These are phyloP conservation scores for Pichia thaimueangensis DNA, from an alignment of 805 yeast species.

Conservation along the genomic window DNA sequence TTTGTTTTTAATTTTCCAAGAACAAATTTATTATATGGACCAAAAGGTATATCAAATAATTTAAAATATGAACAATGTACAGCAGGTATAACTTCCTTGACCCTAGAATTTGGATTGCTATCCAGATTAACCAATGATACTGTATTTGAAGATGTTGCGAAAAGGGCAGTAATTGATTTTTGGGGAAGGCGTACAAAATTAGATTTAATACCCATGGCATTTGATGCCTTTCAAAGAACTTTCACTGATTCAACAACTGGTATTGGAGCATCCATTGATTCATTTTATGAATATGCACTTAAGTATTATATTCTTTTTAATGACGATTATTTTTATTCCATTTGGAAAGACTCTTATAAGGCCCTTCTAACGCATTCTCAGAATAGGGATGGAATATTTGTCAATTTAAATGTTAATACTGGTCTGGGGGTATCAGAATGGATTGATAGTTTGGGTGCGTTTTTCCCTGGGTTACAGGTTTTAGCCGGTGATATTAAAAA, in stretches of 20 bases:
- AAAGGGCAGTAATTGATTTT: conserved; percentile 55
- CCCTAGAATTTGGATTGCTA: conserved; percentile 71
- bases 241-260: conserved; percentile 66
- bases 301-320: conserved; percentile 71
- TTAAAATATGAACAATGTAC: conserved; percentile 67
- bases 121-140: conserved; percentile 71
- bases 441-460: conserved; percentile 85
- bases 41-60: conserved; percentile 35
- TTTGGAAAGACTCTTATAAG: conserved; percentile 57
- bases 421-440: conserved; percentile 53
- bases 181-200: conserved; percentile 62
- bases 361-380: conserved; percentile 52
- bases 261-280: conserved; percentile 86
- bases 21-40: conserved; percentile 57
- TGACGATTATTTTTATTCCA: conserved; percentile 40
- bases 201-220: conserved; percentile 71
- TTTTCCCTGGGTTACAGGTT: conserved; percentile 82
- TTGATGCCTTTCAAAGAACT: conserved; percentile 36
- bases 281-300: conserved; percentile 82
- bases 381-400: conserved; percentile 28
- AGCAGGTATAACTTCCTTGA: conserved; percentile 81
- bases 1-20: conserved; percentile 65
- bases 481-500: conserved; percentile 66
- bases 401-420: conserved; percentile 47
- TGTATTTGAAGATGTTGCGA: conserved; percentile 57